phyloP scores from a whole-genome alignment of 352 stramenopile genomes.

The Globisporangium echinulatum region DNA sequence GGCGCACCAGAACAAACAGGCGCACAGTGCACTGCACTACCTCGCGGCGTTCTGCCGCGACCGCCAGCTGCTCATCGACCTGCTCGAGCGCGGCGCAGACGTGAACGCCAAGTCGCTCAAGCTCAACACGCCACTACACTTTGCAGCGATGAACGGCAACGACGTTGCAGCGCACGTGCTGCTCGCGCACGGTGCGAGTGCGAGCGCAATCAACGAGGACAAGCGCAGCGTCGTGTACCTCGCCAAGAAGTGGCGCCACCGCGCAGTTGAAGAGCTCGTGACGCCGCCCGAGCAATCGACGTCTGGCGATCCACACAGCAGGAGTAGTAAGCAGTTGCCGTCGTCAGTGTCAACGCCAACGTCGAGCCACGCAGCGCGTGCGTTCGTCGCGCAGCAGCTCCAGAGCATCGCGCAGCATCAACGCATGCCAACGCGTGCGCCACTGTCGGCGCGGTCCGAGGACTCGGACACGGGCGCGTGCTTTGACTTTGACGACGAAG shows the following conservation, averaged over 20 bases:
- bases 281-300: slow-evolving; percentile 25
- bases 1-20: slow-evolving; percentile 63
- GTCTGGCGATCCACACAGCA: too few relatives aligned
- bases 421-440: slow-evolving; percentile 9
- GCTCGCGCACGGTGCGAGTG: slow-evolving; percentile 47
- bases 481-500: slow-evolving; percentile 59
- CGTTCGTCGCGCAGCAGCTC: slow-evolving; percentile 5
- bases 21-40: slow-evolving; percentile 58
- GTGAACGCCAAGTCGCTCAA: slow-evolving; percentile 70
- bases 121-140: slow-evolving; percentile 69
- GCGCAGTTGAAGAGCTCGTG: slow-evolving; percentile 47
- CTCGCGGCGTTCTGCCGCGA: slow-evolving; percentile 58
- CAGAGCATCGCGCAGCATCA: slow-evolving; percentile 3
- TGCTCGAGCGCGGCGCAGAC: slow-evolving; percentile 44
- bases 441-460: slow-evolving; percentile 34
- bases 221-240: slow-evolving; percentile 70
- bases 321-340: slow-evolving; percentile 7
- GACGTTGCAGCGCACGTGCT: slow-evolving; percentile 55
- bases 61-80: slow-evolving; percentile 30
- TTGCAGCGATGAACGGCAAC: slow-evolving; percentile 74
- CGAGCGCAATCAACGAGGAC: slow-evolving; percentile 67
- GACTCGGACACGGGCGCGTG: slow-evolving; percentile 33
- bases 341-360: not conserved
- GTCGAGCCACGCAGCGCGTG: not conserved
- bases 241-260: slow-evolving; percentile 68